phyloP scores from a whole-genome alignment of 2,329 filamentous ascomycete genomes.

The Hypoxylon sp. region DNA sequence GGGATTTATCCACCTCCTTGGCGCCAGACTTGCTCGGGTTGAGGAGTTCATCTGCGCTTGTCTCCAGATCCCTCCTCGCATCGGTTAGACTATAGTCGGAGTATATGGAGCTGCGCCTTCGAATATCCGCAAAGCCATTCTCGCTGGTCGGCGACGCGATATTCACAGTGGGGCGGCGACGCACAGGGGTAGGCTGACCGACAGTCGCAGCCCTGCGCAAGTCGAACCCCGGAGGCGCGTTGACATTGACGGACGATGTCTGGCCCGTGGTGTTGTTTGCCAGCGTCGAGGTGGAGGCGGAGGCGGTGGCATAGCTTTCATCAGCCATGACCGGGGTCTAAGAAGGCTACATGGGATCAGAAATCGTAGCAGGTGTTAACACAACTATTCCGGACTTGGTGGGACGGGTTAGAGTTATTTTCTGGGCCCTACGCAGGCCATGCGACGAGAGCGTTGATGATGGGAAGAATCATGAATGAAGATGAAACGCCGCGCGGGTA shows the following conservation, averaged over 20 bases:
- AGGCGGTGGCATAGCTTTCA: slow-evolving; percentile 44
- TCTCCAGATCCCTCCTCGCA: slow-evolving; percentile 71
- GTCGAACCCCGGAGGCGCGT: slow-evolving; percentile 52
- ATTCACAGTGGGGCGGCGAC: slow-evolving; percentile 45
- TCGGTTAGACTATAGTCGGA: slow-evolving; percentile 81
- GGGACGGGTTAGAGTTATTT: slow-evolving; percentile 6
- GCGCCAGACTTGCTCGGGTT: slow-evolving; percentile 60
- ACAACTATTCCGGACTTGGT: background rate
- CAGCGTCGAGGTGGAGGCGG: slow-evolving; percentile 44
- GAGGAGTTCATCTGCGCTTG: slow-evolving; percentile 79
- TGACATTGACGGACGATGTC: slow-evolving; percentile 30
- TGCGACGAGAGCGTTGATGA: slow-evolving; percentile 22
- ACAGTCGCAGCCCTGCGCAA: slow-evolving; percentile 59
- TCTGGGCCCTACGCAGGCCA: slow-evolving; percentile 24
- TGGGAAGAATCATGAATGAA: slow-evolving; percentile 20
- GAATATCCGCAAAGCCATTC: slow-evolving; percentile 51
- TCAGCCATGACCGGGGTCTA: slow-evolving; percentile 48
- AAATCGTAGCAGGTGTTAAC: slow-evolving; percentile 1
- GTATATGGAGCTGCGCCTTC: slow-evolving; percentile 80
- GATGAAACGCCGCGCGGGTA: slow-evolving; percentile 26
- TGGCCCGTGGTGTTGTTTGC: slow-evolving; percentile 40
- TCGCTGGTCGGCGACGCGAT: slow-evolving; percentile 34
- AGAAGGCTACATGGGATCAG: slow-evolving; percentile 39
- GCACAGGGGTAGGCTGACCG: slow-evolving; percentile 51
- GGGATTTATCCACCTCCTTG: slow-evolving; percentile 66